Base-by-base conservation (phyloP, 441 rosid genomes). In the Oxalis stricta region DNA sequence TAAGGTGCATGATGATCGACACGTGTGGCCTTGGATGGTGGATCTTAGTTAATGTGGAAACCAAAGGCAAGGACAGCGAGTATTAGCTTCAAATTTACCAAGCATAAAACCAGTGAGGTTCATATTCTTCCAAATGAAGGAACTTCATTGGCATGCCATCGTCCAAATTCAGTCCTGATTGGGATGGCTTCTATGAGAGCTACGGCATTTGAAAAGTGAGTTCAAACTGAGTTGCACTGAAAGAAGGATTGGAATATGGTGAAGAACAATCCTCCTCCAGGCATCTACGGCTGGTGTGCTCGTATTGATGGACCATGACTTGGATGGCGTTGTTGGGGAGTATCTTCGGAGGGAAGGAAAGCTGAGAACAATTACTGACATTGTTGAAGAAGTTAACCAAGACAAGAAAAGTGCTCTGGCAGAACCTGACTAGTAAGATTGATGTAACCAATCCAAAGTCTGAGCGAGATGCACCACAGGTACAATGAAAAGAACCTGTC, bases 1-100 rank as follows among this genome's bases (percentile, higher is more conserved):
- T 41, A 51, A 66, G 5, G 67, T 60, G 49, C 48, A 55, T 15
- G 50, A 11, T 19, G 82, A 79, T 7, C 33, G 55, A 10, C 75
- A 69, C 60, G 93, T 88, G 7, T 79, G 76, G 76, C 97, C 97
- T 28, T 81, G 87, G 93, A 77, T 77, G 82, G 95, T n/a, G 83
- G 19, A 64, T 88, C n/a, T 26, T 88, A 7, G 66, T 60, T 13
- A 66, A 70, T 6, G 44, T 58, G 16, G 36, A 20, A 59, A 52
- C 20, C 57, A 58, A 44, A 55, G 35, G 13, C 28, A 39, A 34
- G 46, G 77, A 70, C 15, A 37, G 54, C 12, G 67, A 17, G 2
- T 77, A 70, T 48, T 85, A 79, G 92, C 33, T 76, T 61, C 33
- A 62, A 40, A 68, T 82, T 77, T 53, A 57, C 75, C 9, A 64